Conservation (phyloP, 2,329 filamentous ascomycete genomes). For the Tricladium varicosporioides region DNA sequence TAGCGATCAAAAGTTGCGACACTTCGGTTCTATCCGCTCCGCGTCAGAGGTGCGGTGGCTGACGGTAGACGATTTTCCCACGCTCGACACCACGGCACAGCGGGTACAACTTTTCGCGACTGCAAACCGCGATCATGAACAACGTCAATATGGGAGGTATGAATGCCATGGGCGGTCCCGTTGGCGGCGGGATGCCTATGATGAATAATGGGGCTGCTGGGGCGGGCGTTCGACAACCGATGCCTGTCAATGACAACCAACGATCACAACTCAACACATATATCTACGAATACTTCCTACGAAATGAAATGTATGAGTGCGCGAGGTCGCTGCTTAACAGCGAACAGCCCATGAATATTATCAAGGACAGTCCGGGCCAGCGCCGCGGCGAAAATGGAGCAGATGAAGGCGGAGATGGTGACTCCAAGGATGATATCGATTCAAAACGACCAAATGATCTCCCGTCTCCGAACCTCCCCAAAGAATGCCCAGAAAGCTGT, state of each 20-base stretch:
- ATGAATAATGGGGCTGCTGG: conserved; percentile 63
- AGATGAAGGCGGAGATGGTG: conserved; percentile 78
- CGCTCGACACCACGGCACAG: not conserved
- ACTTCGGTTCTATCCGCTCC: conserved; percentile 27
- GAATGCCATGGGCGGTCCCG: conserved; percentile 64
- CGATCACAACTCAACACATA: conserved; percentile 74
- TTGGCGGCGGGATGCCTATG: conserved; percentile 56
- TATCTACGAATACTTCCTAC: conserved; percentile 89
- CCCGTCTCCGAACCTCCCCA: conserved; percentile 68
- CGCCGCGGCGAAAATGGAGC: conserved; percentile 66
- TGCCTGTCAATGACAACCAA: conserved; percentile 37
- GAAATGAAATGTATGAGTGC: conserved; percentile 78
- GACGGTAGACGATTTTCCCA: conserved; percentile 16
- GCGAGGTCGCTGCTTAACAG: conserved; percentile 71
- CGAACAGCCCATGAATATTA: conserved; percentile 63
- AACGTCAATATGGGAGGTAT: conserved; percentile 59
- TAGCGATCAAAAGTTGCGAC: conserved; percentile 21
- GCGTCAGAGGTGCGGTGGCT: conserved; percentile 30
- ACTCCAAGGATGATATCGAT: conserved; percentile 74
- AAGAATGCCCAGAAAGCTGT: conserved; percentile 65
- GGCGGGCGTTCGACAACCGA: conserved; percentile 30
- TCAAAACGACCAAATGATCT: conserved; percentile 76
- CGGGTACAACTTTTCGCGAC: conserved; percentile 19
- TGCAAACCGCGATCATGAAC: conserved; percentile 32
- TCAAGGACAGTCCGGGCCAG: conserved; percentile 67